Percentiles rank a stretch among this genome's conserved stretches.
phyloP scores from a whole-genome alignment of 2,329 filamentous ascomycete genomes.

The Dryadomyces quercus-mongolicae region DNA sequence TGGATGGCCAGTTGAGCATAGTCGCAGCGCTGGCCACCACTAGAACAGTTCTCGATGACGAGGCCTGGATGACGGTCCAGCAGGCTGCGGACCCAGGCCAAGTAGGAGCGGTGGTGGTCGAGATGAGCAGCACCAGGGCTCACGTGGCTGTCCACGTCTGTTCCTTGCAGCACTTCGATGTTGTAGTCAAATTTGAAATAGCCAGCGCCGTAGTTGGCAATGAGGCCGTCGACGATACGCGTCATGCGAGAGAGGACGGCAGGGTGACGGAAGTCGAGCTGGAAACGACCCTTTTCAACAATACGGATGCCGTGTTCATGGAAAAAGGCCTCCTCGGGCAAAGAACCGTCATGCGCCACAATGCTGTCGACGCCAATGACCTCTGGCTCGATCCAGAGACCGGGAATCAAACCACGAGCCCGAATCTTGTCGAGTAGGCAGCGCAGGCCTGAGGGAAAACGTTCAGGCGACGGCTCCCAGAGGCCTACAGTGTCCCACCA shows the following conservation, averaged over 20 bases:
- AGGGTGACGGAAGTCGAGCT: constrained; percentile 21
- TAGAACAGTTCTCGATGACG: constrained; percentile 24
- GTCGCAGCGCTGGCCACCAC: constrained; percentile 23
- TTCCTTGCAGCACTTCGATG: constrained; percentile 22
- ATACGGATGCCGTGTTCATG: constrained; percentile 18
- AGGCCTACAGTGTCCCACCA: constrained; percentile 25
- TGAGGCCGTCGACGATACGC: constrained; percentile 14
- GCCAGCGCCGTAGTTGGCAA: constrained; percentile 17
- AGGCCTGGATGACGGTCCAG: constrained; percentile 17
- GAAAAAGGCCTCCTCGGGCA: constrained; percentile 21
- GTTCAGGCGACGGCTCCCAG: constrained; percentile 20
- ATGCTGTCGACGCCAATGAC: constrained; percentile 20
- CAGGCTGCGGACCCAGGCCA: constrained; percentile 18
- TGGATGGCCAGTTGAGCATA: constrained; percentile 22
- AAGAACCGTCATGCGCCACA: constrained; percentile 8
- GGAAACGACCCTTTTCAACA: constrained; percentile 20
- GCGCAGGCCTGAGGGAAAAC: constrained; percentile 21
- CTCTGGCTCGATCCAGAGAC: constrained; percentile 24
- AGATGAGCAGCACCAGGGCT: constrained; percentile 17
- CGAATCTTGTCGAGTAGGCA: constrained; percentile 16
- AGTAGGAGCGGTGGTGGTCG: constrained; percentile 20
- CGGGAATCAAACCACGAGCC: constrained; percentile 16
- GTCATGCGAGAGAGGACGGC: constrained; percentile 16
- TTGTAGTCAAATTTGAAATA: constrained; percentile 27
- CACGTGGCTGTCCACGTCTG: constrained; percentile 13